Percentiles rank a stretch among this genome's conserved stretches.
Evolutionary conservation across 2,329 filamentous ascomycete genomes (phyloP).

Genomic region (Colletotrichum coccodes): DNA sequence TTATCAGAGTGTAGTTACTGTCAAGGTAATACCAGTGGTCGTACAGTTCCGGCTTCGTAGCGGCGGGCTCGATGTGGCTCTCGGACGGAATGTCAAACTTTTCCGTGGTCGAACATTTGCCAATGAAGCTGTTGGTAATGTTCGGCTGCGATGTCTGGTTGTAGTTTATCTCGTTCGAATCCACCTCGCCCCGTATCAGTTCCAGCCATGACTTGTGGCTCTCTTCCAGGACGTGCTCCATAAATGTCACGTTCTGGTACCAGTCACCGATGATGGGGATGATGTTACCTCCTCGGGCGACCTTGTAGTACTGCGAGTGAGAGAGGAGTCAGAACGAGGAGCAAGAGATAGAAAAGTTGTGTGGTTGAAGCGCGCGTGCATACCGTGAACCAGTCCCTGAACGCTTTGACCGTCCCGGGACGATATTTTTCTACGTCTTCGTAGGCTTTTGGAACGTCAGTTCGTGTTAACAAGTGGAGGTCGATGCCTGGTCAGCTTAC

Average conservation of each 20-base stretch:
- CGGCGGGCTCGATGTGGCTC: slow-evolving; percentile 42
- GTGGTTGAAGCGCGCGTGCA: too few species aligned
- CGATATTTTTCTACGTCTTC: slow-evolving; percentile 51
- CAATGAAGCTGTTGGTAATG: slow-evolving; percentile 44
- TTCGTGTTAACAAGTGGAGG: rapidly evolving
- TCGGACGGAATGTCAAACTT: slow-evolving; percentile 44
- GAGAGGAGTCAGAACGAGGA: too few species aligned
- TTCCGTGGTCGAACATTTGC: slow-evolving; percentile 42
- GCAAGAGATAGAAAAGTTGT: slow-evolving; percentile 9
- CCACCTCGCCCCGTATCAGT: slow-evolving; percentile 48
- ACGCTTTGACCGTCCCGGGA: slow-evolving; percentile 45
- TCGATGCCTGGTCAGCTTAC: slow-evolving; percentile 36
- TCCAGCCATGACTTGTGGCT: slow-evolving; percentile 52
- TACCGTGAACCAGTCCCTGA: slow-evolving; percentile 52
- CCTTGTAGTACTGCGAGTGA: slow-evolving; percentile 49
- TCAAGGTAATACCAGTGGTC: slow-evolving; percentile 51
- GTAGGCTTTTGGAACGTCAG: slow-evolving; percentile 37
- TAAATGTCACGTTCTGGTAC: slow-evolving; percentile 48
- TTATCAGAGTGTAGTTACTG: slow-evolving; percentile 42
- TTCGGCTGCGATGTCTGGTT: slow-evolving; percentile 50
- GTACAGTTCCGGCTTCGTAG: slow-evolving; percentile 43
- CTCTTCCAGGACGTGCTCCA: slow-evolving; percentile 43
- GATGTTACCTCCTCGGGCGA: slow-evolving; percentile 46
- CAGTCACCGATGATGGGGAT: slow-evolving; percentile 48
- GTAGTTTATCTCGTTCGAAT: slow-evolving; percentile 50